Percentiles rank a stretch among this genome's conserved stretches.
Evolutionary conservation across 768 basidiomycete species (phyloP).

Genomic region (Termitomyces sp.): DNA sequence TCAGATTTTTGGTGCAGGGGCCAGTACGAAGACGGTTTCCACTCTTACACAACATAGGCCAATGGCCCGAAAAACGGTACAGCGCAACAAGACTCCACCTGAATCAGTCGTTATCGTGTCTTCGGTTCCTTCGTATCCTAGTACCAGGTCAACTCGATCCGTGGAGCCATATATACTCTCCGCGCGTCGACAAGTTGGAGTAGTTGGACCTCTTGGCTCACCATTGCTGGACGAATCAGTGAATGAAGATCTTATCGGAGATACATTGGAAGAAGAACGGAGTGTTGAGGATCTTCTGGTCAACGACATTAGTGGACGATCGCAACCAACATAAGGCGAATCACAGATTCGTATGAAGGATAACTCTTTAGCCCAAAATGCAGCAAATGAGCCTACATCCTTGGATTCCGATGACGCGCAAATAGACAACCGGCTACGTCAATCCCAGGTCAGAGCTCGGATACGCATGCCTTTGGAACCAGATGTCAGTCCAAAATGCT

Average conservation of each 20-base stretch:
- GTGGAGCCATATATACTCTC: constrained; percentile 19
- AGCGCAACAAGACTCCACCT: not conserved
- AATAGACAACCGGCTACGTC: constrained; percentile 8
- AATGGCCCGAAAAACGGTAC: constrained; percentile 3
- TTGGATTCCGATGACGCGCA: constrained; percentile 27
- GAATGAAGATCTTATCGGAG: constrained; percentile 1
- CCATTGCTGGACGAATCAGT: constrained; percentile 1
- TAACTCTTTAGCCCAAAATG: not conserved
- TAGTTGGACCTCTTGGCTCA: not conserved
- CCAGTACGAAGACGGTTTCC: not conserved
- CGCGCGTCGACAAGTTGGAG: not conserved
- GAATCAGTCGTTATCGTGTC: not conserved
- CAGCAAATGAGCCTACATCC: not conserved
- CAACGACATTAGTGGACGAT: constrained; percentile 7
- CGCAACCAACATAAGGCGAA: not conserved
- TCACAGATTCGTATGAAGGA: not conserved
- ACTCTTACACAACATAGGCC: not conserved
- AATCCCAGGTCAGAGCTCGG: not conserved
- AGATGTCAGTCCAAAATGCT: constrained; percentile 1
- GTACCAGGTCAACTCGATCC: constrained; percentile 24
- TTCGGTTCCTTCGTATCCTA: constrained; percentile 22
- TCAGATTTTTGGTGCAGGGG: not conserved
- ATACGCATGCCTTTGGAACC: not conserved
- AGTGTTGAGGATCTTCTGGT: constrained; percentile 23
- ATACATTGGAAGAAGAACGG: constrained; percentile 15